These are phyloP conservation scores for Cajanus cajan DNA, from an alignment of 306 rosid species.

Conservation along the genomic window DNA sequence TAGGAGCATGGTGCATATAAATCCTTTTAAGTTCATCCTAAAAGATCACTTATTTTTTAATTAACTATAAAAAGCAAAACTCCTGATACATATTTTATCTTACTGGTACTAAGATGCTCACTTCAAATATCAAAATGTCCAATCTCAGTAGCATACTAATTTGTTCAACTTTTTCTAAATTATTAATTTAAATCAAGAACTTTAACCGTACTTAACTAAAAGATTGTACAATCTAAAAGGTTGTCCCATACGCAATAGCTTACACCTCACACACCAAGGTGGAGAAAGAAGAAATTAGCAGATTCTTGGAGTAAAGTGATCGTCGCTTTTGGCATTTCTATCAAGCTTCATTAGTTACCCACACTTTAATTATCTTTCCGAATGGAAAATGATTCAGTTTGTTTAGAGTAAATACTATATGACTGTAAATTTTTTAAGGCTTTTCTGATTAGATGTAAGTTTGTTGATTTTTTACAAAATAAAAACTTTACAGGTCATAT, in stretches of 20 bases:
- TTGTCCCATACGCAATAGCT: constrained; percentile 36
- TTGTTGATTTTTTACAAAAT: too few relatives aligned
- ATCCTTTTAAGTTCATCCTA: constrained; percentile 17
- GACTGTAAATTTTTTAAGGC: too few relatives aligned
- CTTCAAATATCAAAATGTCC: constrained; percentile 5
- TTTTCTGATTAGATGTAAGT: too few relatives aligned
- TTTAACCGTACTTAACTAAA: constrained; percentile 1
- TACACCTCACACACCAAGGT: constrained; percentile 34
- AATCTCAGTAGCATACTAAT: not conserved
- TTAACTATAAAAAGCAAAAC: constrained; percentile 12
- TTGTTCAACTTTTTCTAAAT: constrained; percentile 1
- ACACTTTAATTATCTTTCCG: not conserved
- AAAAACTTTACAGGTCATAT: too few relatives aligned
- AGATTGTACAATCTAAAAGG: not conserved
- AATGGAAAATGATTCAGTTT: not conserved
- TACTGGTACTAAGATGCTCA: constrained; percentile 21
- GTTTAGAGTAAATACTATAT: not conserved
- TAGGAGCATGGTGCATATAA: constrained; percentile 36
- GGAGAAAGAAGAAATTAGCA: constrained; percentile 31
- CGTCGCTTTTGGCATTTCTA: constrained; percentile 23
- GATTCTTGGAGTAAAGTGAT: constrained; percentile 41
- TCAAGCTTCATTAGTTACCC: not conserved
- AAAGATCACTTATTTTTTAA: constrained; percentile 23
- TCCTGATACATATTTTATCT: constrained; percentile 22
- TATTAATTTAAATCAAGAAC: constrained; percentile 18